Evolutionary conservation across 139 green algal species (phyloP).

Genomic region (Spirogloea muscicola): DNA sequence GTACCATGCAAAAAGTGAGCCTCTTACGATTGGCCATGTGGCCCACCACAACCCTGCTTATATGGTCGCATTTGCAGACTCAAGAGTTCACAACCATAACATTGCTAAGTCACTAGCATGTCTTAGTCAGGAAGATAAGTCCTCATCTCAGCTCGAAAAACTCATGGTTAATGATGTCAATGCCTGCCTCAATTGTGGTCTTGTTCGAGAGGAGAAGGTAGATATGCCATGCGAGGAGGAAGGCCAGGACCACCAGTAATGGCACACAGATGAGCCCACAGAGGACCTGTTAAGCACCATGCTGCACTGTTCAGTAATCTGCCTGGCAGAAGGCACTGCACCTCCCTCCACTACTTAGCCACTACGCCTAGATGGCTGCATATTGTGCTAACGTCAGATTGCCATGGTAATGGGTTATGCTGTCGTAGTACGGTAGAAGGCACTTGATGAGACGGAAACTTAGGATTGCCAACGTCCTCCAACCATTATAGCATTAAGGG

Average conservation of each 20-base stretch:
- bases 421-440: no score
- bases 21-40: not conserved
- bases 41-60: not conserved
- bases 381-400: no score
- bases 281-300: not conserved
- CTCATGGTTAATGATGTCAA: not conserved
- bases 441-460: no score
- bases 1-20: not conserved
- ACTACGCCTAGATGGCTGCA: no score
- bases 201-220: slow-evolving; percentile 69
- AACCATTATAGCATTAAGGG: no score
- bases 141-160: not conserved
- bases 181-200: slow-evolving; percentile 76
- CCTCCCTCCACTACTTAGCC: no score
- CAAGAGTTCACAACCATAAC: no score
- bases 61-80: no score
- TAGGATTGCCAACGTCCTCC: no score
- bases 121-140: not conserved
- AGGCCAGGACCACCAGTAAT: slow-evolving; percentile 33
- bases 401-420: no score
- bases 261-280: slow-evolving; percentile 16
- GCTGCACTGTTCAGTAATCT: not conserved
- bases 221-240: slow-evolving; percentile 75
- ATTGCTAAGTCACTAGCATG: not conserved
- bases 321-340: no score